Evolutionary conservation across 2,329 filamentous ascomycete species (phyloP), one percentile per base, ranked within the genome.

Genomic region (Colletotrichum trifolii): DNA sequence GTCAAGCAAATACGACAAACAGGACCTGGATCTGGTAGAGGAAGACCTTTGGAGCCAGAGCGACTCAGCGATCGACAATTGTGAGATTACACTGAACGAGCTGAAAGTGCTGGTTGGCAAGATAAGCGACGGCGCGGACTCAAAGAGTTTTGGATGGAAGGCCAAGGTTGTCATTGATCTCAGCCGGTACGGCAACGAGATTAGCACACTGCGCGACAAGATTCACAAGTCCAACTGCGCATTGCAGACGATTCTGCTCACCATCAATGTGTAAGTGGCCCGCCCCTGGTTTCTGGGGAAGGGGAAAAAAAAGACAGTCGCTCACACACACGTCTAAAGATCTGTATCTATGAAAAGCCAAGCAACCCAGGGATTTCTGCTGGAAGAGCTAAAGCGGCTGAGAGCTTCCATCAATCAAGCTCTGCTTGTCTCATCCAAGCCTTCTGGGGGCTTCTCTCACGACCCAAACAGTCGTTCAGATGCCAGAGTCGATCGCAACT

Each of bases 241-340:
- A 3, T 55, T 74, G 42, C 72, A 73, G 54, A 73, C 71, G 2
- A 71, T 73, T 47, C 58, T 73, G 2, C 69, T 70, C 34, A 68
- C 71, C 6, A 71, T 74, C 50, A 69, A 61, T 9, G 67, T 73
- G 64, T 70, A 49, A 59, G 67, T 25, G 1, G 25, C 25, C 25
- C 25, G 25, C 25, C 25, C 25, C 25, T 25, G 17, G 3, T 25
- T 25, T 25, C 17, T 25, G 2, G 2, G 3, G 17, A 25, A 25
- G n/a, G n/a, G n/a, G n/a, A n/a, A 25, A 25, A 4, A 25, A 25
- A 25, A 25, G 3, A 25, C 25, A 25, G 25, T 25, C 25, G 25
- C 25, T 25, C 25, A 25, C 3, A 25, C 25, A 25, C 3, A 25
- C 4, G 25, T 1, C 25, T 3, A 25, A 25, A 61, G 68, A 9